Evolutionary conservation across 176 grass and related monocot genomes (phyloP).

Genomic region (Ananas comosus): DNA sequence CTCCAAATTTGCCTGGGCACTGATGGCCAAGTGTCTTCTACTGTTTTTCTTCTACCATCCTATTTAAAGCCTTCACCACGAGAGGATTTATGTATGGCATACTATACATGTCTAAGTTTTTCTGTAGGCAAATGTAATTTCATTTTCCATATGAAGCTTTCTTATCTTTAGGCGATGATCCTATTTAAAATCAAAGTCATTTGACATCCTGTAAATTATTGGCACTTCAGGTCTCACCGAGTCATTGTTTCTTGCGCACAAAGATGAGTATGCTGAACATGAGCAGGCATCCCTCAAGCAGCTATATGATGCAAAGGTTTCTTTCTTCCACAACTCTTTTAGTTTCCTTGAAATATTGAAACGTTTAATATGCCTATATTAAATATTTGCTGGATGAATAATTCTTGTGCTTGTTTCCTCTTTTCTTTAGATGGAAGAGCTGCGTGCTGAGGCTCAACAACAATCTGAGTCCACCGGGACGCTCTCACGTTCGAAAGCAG

Average conservation of each 20-base stretch:
- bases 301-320: conserved; percentile 82
- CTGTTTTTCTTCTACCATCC: background rate
- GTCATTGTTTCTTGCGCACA: conserved; percentile 81
- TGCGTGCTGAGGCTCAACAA: conserved; percentile 69
- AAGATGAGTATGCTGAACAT: conserved; percentile 91
- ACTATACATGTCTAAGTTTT: background rate
- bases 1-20: background rate
- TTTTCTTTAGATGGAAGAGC: conserved; percentile 69
- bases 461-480: conserved; percentile 84
- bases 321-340: background rate
- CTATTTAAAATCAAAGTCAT: conserved; percentile 4
- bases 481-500: conserved; percentile 71
- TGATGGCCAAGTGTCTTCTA: background rate
- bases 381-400: background rate
- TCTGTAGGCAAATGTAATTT: background rate
- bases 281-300: conserved; percentile 90
- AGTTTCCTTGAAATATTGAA: background rate
- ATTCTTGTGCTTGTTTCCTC: background rate
- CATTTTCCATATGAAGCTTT: background rate
- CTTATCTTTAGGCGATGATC: background rate
- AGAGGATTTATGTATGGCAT: background rate
- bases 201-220: conserved; percentile 7
- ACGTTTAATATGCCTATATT: background rate
- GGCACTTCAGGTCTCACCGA: conserved; percentile 68
- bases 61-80: background rate